A percentile compares a stretch with the other conserved stretches of the same genome.
These are phyloP conservation scores for Saccharomyces hybrid DNA, from an alignment of 1,139 yeast genomes.

Conservation along the genomic window DNA sequence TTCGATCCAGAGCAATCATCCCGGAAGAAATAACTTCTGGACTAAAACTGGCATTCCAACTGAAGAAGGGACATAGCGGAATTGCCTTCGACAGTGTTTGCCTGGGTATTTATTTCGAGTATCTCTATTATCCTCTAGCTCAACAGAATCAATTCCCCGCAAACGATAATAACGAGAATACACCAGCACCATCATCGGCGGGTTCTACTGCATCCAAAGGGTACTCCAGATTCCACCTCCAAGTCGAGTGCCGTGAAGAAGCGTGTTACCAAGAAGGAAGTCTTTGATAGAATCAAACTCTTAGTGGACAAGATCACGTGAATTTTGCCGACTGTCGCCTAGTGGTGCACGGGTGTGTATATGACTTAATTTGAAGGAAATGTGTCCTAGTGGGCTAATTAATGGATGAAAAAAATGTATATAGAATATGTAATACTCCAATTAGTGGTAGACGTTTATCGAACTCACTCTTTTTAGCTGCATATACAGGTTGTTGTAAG, in stretches of 20 bases:
- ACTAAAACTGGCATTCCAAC: slow-evolving; percentile 23
- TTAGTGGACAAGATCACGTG: slow-evolving; percentile 25
- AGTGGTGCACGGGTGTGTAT: not conserved
- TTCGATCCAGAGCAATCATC: slow-evolving; percentile 15
- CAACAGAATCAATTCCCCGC: not conserved
- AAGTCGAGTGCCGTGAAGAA: slow-evolving; percentile 18
- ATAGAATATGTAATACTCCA: not conserved
- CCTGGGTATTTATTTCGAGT: slow-evolving; percentile 26
- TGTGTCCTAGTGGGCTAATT: not conserved
- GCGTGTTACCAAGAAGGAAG: slow-evolving; percentile 31
- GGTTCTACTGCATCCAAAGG: not conserved
- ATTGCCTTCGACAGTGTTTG: slow-evolving; percentile 29
- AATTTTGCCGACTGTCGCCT: not conserved
- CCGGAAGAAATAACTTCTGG: slow-evolving; percentile 18
- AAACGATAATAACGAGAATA: not conserved
- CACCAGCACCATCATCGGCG: not conserved
- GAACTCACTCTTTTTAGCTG: not conserved
- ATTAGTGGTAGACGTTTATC: not conserved
- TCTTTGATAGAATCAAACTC: slow-evolving; percentile 26
- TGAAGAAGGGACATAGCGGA: slow-evolving; percentile 30
- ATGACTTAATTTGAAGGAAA: not conserved
- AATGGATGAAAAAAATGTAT: not conserved
- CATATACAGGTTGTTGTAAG: not conserved
- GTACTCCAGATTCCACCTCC: slow-evolving; percentile 2
- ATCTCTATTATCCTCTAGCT: slow-evolving; percentile 22